Evolutionary conservation across 176 grass and related monocot genomes (phyloP), one percentile per base, ranked within the genome.

Genomic region (Canna indica): DNA sequence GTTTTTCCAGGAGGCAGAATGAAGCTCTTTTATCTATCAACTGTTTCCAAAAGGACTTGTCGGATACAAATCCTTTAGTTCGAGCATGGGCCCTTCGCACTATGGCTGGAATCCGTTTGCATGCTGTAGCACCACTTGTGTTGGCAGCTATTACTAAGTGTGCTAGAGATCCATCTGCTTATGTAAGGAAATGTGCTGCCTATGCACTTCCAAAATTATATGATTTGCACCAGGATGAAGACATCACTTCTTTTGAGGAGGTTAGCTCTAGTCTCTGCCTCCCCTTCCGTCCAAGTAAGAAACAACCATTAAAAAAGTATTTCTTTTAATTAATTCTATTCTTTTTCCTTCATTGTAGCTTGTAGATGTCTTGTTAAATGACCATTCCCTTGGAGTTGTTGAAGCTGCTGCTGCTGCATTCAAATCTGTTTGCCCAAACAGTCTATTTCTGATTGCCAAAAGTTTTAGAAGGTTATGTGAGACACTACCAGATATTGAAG

Each of bases 21-120:
- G 94, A 97, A 81, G 94, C 94, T 62, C 86, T 97, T 26, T 82
- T 97, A 60, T 97, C 94, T 44, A 83, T 97, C 24, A 97, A 97
- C 75, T 92, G 83, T 71, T 97, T 97, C 77, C 94, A 97, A 80
- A 97, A 97, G 73, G 94, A 97, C 59, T 73, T 97, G 47, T 87
- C 88, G 22, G 89, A 97, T 68, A 97, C 85, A 76, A 97, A 92
- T 77, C 84, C 88, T n/a, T 68, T 97, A 47, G 94, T 97, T 24
- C 81, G 89, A 75, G 94, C 94, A 34, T 97, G 94, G 86, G 94
- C 94, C 12, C 80, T 97, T 16, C 88, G 94, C 61, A 88, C 94
- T 53, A 92, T 97, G 88, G 85, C 88, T 64, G 88, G 88, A 65
- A 97, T 97, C 46, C 81, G 88, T 35, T 78, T 97, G 22, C 93